Percentiles rank a stretch among this genome's conserved stretches.
Evolutionary conservation across 83 land plant species (phyloP).

Genomic region (Diphasiastrum complanatum): DNA sequence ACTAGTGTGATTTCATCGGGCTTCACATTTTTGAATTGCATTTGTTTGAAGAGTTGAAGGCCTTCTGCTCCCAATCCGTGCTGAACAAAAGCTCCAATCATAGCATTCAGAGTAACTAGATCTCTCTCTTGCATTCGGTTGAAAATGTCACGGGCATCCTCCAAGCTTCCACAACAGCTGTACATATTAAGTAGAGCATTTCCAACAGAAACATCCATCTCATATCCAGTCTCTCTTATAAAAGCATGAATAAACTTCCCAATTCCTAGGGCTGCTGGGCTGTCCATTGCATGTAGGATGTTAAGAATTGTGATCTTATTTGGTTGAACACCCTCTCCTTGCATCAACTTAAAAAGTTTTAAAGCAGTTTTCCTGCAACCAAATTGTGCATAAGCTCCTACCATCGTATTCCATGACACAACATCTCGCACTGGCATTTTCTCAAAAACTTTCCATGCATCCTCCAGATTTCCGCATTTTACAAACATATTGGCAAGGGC

Average conservation of each 20-base stretch:
- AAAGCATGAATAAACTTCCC: constrained; percentile 1
- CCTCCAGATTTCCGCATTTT: too few relatives aligned
- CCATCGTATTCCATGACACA: too few relatives aligned
- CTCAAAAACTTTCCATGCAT: too few relatives aligned
- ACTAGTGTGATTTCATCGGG: neutral
- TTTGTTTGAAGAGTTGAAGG: neutral
- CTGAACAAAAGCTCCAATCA: neutral
- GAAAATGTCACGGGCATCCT: neutral
- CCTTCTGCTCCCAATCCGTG: neutral
- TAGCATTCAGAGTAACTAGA: neutral
- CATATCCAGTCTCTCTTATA: neutral
- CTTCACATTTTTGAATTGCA: neutral
- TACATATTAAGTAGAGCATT: neutral
- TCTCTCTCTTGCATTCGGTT: neutral
- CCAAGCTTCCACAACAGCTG: neutral
- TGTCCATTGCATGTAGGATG: neutral
- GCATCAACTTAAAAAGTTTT: neutral
- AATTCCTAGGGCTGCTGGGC: neutral
- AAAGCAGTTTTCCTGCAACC: too few relatives aligned
- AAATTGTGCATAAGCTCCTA: too few relatives aligned
- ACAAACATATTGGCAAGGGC: too few relatives aligned
- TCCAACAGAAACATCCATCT: neutral
- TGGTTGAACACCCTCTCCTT: neutral
- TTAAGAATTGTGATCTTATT: neutral
- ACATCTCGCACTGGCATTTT: too few relatives aligned